A percentile compares a stretch with the other conserved stretches of the same genome.
phyloP scores from a whole-genome alignment of 768 basidiomycete genomes.

The Dacryopinax primogenitus region DNA sequence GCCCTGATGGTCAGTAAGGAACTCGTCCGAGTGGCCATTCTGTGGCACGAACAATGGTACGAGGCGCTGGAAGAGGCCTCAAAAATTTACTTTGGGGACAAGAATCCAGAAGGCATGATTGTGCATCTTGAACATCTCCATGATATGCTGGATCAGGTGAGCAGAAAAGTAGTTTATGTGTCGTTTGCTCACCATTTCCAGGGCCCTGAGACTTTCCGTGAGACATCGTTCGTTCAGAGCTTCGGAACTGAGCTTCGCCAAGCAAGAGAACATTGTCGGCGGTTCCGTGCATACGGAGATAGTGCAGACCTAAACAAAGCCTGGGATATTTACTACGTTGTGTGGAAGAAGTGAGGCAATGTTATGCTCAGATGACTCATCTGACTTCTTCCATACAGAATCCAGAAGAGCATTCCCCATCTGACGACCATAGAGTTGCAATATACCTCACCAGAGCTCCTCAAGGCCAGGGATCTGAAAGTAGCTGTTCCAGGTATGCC shows the following conservation, averaged over 20 bases:
- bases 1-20: slow-evolving; percentile 84
- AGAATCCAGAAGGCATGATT: slow-evolving; percentile 96
- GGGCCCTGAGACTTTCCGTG: slow-evolving; percentile 89
- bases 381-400: slow-evolving; percentile 78
- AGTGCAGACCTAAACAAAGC: slow-evolving; percentile 85
- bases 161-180: slow-evolving; percentile 17
- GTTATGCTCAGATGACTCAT: not conserved
- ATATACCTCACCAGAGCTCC: slow-evolving; percentile 86
- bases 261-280: slow-evolving; percentile 78
- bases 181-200: slow-evolving; percentile 25
- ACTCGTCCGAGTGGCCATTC: slow-evolving; percentile 88
- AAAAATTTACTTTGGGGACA: slow-evolving; percentile 88
- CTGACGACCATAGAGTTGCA: slow-evolving; percentile 86
- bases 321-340: slow-evolving; percentile 97
- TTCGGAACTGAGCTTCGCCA: slow-evolving; percentile 87
- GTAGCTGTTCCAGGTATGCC: slow-evolving; percentile 83
- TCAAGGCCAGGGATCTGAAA: slow-evolving; percentile 80
- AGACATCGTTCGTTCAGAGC: slow-evolving; percentile 87
- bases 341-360: slow-evolving; percentile 27
- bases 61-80: slow-evolving; percentile 97
- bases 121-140: slow-evolving; percentile 83
- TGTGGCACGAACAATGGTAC: slow-evolving; percentile 99
- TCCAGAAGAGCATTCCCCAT: slow-evolving; percentile 84
- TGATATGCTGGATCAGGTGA: slow-evolving; percentile 73
- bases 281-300: slow-evolving; percentile 78